A percentile compares a stretch with the other conserved stretches of the same genome.
These are phyloP conservation scores for Penicillium paradoxum DNA, from an alignment of 495 filamentous ascomycete genomes.

Conservation along the genomic window DNA sequence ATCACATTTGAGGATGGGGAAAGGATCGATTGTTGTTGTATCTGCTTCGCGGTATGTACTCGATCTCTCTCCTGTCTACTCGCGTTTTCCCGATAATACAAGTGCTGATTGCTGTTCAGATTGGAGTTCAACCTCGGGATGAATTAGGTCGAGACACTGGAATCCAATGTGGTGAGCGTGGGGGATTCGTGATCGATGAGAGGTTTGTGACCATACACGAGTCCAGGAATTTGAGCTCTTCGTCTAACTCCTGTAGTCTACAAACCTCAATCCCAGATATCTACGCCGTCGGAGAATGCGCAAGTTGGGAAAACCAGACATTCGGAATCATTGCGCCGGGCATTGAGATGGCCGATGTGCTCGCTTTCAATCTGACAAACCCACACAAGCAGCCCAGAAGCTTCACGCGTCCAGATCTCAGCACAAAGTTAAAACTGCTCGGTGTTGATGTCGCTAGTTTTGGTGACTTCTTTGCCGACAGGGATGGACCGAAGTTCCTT, in stretches of 20 bases:
- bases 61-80: slow-evolving; percentile 7
- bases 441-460: slow-evolving; percentile 95
- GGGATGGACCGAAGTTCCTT: slow-evolving; percentile 74
- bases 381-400: slow-evolving; percentile 63
- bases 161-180: slow-evolving; percentile 68
- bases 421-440: slow-evolving; percentile 89
- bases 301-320: slow-evolving; percentile 88
- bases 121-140: slow-evolving; percentile 81
- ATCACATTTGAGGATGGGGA: slow-evolving; percentile 84
- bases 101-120: slow-evolving; percentile 30
- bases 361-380: slow-evolving; percentile 92
- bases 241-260: slow-evolving; percentile 38
- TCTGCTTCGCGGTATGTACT: slow-evolving; percentile 75
- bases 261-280: slow-evolving; percentile 68
- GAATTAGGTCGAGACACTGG: slow-evolving; percentile 67
- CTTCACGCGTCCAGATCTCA: slow-evolving; percentile 85
- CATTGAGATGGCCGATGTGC: slow-evolving; percentile 93
- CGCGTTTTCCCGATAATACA: neutral
- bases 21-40: slow-evolving; percentile 71
- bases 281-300: slow-evolving; percentile 93
- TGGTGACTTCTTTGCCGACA: slow-evolving; percentile 93
- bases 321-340: slow-evolving; percentile 93
- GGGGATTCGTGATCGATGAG: slow-evolving; percentile 72
- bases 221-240: neutral
- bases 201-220: slow-evolving; percentile 25